Evolutionary conservation across 148 eudicot genomes (phyloP).

Genomic region (Silene latifolia): DNA sequence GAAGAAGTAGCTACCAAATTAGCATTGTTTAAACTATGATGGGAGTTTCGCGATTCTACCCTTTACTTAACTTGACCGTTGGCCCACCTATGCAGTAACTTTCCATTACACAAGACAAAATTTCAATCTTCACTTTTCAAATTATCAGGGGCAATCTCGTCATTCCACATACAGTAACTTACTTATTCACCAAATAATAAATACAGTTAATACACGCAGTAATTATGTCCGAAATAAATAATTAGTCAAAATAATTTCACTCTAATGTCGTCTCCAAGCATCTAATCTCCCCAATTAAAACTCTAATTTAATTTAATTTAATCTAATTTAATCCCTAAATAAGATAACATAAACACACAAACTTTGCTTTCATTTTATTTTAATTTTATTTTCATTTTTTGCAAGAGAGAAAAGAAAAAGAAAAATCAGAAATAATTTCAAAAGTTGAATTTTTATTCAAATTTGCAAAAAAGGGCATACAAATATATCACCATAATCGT

Average conservation of each 20-base stretch:
- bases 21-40: no score
- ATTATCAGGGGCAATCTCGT: slow-evolving; percentile 2
- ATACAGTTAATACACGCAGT: background rate
- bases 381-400: slow-evolving; percentile 8
- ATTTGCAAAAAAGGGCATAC: background rate
- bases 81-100: background rate
- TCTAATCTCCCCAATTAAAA: slow-evolving; percentile 11
- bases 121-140: slow-evolving; percentile 8
- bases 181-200: background rate
- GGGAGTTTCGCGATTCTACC: no score
- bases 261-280: slow-evolving; percentile 24
- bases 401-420: background rate
- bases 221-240: slow-evolving; percentile 7
- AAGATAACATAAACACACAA: slow-evolving; percentile 1
- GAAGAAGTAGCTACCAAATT: no score
- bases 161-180: background rate
- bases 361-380: slow-evolving; percentile 9
- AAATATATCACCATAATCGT: background rate
- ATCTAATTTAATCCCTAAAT: background rate
- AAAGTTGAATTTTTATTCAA: slow-evolving; percentile 3
- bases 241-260: slow-evolving; percentile 24
- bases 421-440: background rate
- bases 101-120: background rate
- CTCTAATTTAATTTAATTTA: background rate
- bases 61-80: background rate